Conservation (phyloP, 306 rosid genomes). For the Cicer cuneatum region DNA sequence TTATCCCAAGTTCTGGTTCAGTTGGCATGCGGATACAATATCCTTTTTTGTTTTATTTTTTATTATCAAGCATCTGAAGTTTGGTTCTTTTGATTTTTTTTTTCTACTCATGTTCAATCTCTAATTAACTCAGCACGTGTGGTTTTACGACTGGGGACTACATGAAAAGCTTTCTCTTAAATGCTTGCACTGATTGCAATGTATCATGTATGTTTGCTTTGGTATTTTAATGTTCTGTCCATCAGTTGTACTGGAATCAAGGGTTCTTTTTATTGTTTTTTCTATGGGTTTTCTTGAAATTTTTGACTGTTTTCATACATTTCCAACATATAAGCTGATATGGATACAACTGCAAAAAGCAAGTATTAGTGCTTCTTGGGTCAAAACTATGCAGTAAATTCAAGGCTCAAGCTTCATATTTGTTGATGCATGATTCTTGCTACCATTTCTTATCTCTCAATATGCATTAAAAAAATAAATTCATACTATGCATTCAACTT, state of each 20-base stretch:
- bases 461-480: conserved; percentile 2
- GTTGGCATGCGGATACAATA: conserved; percentile 99
- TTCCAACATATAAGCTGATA: background rate
- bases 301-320: conserved; percentile 15
- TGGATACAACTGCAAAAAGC: conserved; percentile 6
- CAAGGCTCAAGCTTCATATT: background rate
- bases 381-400: background rate
- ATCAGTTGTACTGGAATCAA: background rate
- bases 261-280: conserved; percentile 1
- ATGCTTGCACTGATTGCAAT: conserved; percentile 14
- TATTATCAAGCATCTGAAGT: conserved; percentile 30
- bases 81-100: conserved; percentile 13
- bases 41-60: conserved; percentile 82
- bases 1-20: conserved; percentile 97
- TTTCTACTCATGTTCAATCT: background rate
- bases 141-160: background rate
- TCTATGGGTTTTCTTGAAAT: conserved; percentile 15
- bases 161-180: background rate
- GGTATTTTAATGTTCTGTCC: background rate
- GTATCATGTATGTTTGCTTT: conserved; percentile 3
- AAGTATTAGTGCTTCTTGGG: conserved; percentile 1
- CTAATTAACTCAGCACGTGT: background rate
- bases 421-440: conserved; percentile 27
- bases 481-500: conserved; percentile 16
- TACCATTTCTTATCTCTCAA: background rate